These are phyloP conservation scores for Plasmodium malariae DNA, from an alignment of 169 alveolate species.

Conservation along the genomic window DNA sequence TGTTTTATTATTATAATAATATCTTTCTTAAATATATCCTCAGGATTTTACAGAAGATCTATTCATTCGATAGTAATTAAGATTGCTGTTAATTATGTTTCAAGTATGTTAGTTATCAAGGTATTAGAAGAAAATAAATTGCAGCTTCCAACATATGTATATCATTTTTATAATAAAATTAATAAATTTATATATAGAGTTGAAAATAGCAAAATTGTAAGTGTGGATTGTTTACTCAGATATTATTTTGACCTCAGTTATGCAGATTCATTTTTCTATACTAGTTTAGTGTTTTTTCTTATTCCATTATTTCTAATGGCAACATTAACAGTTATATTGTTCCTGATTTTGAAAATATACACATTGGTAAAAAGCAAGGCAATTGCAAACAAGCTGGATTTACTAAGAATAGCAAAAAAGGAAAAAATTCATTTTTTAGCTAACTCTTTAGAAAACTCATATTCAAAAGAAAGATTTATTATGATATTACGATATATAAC, in stretches of 20 bases:
- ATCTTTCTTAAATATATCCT: conserved; percentile 88
- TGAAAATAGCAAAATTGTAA: conserved; percentile 67
- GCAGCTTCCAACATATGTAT: conserved; percentile 78
- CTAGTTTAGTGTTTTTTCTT: conserved; percentile 82
- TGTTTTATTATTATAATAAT: conserved; percentile 86
- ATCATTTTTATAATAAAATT: conserved; percentile 33
- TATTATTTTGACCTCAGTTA: conserved; percentile 79
- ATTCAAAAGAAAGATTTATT: conserved; percentile 85
- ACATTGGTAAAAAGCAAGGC: conserved; percentile 28
- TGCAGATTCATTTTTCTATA: conserved; percentile 86
- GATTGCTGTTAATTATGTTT: conserved; percentile 87
- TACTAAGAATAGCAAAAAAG: conserved; percentile 77
- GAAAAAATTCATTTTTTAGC: conserved; percentile 79
- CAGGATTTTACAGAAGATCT: conserved; percentile 90
- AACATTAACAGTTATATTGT: conserved; percentile 82
- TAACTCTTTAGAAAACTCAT: conserved; percentile 79
- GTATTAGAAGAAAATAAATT: conserved; percentile 83
- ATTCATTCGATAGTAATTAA: conserved; percentile 90
- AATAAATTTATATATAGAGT: conserved; percentile 50
- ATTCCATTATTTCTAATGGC: conserved; percentile 82
- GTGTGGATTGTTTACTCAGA: conserved; percentile 87
- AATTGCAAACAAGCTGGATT: conserved; percentile 76
- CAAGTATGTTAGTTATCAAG: conserved; percentile 85
- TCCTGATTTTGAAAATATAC: conserved; percentile 76
- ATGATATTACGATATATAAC: conserved; percentile 88